Evolutionary conservation across 1,284 basidiomycete genomes (phyloP), one percentile per base, ranked within the genome.

Genomic region (Malassezia cuniculi): DNA sequence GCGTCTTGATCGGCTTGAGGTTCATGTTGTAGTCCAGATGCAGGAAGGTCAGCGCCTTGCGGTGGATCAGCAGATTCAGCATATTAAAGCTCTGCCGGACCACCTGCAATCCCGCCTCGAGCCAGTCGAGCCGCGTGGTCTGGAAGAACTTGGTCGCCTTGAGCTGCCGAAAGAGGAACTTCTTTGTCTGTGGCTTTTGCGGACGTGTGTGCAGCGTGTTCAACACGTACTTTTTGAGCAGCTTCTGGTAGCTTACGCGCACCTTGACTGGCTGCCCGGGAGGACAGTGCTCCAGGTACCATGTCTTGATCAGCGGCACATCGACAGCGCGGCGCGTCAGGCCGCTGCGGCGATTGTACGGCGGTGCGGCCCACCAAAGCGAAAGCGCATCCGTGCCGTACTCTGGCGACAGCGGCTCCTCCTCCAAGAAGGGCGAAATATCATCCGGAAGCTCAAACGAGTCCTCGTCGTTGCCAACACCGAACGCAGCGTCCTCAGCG

Each of bases 91-190:
- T 90, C 68, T 99, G 93, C 54, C 90, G 74, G 71, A 87, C 93
- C 39, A 99, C 93, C 71, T 99, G 93, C 48, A 99, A 72, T 61
- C 93, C 93, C 3, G 90, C 93, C 70, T 99, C 93, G 21, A 99
- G 90, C 93, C 93, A 99, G 69, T 99, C 93, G 56, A 97, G 72
- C 50, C 78, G 85, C 6, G 93, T 97, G 15, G 82, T 85, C 73
- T 97, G 93, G 80, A 99, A 97, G 74, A 99, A 97, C 71, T 97
- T 97, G 47, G 93, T 99, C 31, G 84, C 82, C 71, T 95, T 95
- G 44, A 99, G 74, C 68, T 89, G 85, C 43, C 84, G 76, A 76
- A 97, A 90, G 35, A 97, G 67, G 64, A 93, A 93, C 72, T 93
- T 90, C 76, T 90, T 95, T 54, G 84, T 83, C 81, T 90, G 90